Evolutionary conservation across 1,284 basidiomycete genomes (phyloP).

Genomic region (Austroboletus novae-zelandiae): DNA sequence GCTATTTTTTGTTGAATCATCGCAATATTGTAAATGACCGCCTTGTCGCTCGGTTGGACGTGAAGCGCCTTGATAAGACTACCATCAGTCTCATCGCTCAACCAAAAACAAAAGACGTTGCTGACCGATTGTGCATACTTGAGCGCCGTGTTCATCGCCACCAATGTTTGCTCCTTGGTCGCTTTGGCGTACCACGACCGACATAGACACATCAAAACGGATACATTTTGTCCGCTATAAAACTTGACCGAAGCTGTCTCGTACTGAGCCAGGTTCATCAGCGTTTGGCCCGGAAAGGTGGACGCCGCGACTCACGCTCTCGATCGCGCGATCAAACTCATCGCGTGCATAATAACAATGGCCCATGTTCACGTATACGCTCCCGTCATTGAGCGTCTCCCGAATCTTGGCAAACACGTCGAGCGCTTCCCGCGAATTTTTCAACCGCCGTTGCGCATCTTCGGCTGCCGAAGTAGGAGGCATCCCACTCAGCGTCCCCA

Average conservation of each 20-base stretch:
- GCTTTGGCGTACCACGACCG: slow-evolving; percentile 92
- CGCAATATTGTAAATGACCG: slow-evolving; percentile 89
- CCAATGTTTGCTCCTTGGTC: slow-evolving; percentile 79
- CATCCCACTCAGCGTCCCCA: slow-evolving; percentile 63
- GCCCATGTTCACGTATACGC: slow-evolving; percentile 92
- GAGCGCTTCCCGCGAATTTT: slow-evolving; percentile 80
- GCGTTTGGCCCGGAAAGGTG: neutral
- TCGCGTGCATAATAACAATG: slow-evolving; percentile 90
- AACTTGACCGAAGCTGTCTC: slow-evolving; percentile 81
- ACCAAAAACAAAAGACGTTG: neutral
- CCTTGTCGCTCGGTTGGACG: slow-evolving; percentile 82
- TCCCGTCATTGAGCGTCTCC: slow-evolving; percentile 81
- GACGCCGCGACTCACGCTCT: slow-evolving; percentile 66
- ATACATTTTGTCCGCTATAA: slow-evolving; percentile 67
- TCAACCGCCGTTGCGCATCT: slow-evolving; percentile 61
- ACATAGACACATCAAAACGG: slow-evolving; percentile 79
- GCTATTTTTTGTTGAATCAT: slow-evolving; percentile 96
- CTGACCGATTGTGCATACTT: slow-evolving; percentile 65
- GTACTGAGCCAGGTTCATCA: slow-evolving; percentile 54
- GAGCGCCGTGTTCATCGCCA: slow-evolving; percentile 77
- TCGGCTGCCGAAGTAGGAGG: slow-evolving; percentile 49
- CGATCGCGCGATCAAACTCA: slow-evolving; percentile 91
- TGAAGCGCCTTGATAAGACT: slow-evolving; percentile 62
- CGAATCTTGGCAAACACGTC: slow-evolving; percentile 86
- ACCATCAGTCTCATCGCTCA: too few relatives aligned